Base-by-base conservation (phyloP, 352 stramenopile species). In the Phytophthora sp. region DNA sequence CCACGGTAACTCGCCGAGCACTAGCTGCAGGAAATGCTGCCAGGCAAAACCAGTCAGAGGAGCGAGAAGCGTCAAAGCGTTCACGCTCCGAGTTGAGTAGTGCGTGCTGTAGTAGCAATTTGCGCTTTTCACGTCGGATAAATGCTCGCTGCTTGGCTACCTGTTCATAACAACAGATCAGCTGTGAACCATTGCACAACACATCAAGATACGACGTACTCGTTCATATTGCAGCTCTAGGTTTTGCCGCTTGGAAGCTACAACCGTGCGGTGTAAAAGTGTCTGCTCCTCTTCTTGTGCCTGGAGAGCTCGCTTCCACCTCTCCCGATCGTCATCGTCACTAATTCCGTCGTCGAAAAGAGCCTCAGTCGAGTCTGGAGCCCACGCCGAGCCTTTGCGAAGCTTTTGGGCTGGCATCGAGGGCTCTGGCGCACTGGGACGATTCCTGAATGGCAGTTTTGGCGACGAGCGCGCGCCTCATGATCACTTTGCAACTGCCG, bases 121-220 rank as follows among this genome's bases (percentile, higher is more conserved):
- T 91, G 44, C 84, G 83, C 38, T 84, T 89, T 48, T 94, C 84
- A 41, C 88, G 84, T 26, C 86, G 78, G 37, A 94, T 88, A 59
- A 92, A 94, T 4, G 86, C 82, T 51, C 84, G 77, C 43, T 92
- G 81, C 53, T 91, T 90, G 10, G 81, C 77, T 41, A 91, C 54
- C 83, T 92, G 48, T n/a, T n/a, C n/a, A n/a, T n/a, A n/a, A 18
- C 20, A 15, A 46, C 4, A 5, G 23, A 11, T 39, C 23, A 12
- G n/a, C 18, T 54, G 8, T 35, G n/a, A n/a, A n/a, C n/a, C n/a
- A n/a, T n/a, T n/a, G 10, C 37, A 28, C 13, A 3, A 41, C 11
- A 6, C 31, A 11, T 39, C 24, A 15, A 11, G 5, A 24, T 15
- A 17, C 27, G 21, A 44, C 69, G 46, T 60, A 89, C 81, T 26